phyloP scores from a whole-genome alignment of 169 alveolate species.

The Cryptosporidium sp. region DNA sequence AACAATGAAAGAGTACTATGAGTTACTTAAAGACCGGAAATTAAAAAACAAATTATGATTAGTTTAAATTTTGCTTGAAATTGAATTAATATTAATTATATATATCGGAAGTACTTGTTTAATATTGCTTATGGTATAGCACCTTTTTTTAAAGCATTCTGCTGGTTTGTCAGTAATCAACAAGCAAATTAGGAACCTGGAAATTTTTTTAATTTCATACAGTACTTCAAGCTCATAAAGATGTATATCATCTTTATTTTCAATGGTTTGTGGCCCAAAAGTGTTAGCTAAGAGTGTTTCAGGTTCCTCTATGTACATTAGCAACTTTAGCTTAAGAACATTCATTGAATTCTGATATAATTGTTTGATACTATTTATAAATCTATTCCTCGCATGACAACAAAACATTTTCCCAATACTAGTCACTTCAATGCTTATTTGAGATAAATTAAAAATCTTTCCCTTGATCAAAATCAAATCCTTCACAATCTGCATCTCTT shows the following conservation, averaged over 20 bases:
- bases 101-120: slow-evolving; percentile 50
- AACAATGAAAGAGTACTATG: slow-evolving; percentile 33
- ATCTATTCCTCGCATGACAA: slow-evolving; percentile 51
- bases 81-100: slow-evolving; percentile 27
- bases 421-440: not conserved
- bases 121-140: slow-evolving; percentile 4
- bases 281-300: slow-evolving; percentile 47
- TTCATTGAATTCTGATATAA: not conserved
- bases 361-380: slow-evolving; percentile 8
- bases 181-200: slow-evolving; percentile 62
- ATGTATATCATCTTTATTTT: not conserved
- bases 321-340: slow-evolving; percentile 28
- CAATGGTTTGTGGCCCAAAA: slow-evolving; percentile 28
- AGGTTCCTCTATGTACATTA: slow-evolving; percentile 47
- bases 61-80: not conserved
- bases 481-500: slow-evolving; percentile 11
- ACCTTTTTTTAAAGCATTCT: not conserved
- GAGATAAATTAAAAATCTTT: not conserved
- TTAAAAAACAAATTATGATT: not conserved
- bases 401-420: slow-evolving; percentile 47
- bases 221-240: slow-evolving; percentile 1
- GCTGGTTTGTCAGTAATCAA: slow-evolving; percentile 2
- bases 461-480: slow-evolving; percentile 27
- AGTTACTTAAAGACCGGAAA: not conserved
- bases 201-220: slow-evolving; percentile 15